A percentile compares a stretch with the other conserved stretches of the same genome.
Conservation (phyloP, 164 flowering plant genomes). For the Liquidambar formosana region DNA sequence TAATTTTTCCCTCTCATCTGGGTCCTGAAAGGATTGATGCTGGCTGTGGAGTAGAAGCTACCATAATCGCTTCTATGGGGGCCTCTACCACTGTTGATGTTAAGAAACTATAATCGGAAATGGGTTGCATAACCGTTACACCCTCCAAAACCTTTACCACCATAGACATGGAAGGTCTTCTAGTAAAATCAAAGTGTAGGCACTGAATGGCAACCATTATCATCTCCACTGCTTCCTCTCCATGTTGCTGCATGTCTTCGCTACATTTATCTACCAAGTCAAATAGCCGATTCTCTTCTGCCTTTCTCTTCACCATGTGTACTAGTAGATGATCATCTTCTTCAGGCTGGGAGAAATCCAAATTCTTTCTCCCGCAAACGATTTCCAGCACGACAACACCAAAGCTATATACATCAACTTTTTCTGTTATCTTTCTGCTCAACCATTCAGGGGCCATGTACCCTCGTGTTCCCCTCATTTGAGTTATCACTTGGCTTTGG, state of each 20-base stretch:
- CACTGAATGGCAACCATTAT: neutral
- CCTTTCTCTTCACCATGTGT: neutral
- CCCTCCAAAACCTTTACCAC: constrained; percentile 1
- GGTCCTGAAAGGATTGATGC: no score
- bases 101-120: no score
- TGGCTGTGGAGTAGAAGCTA: no score
- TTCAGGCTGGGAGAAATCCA: neutral
- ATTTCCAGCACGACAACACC: neutral
- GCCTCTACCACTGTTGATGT: no score
- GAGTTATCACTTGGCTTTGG: neutral
- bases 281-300: neutral
- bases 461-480: neutral
- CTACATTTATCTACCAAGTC: neutral
- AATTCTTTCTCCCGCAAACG: neutral
- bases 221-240: neutral
- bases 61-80: no score
- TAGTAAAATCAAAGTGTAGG: neutral
- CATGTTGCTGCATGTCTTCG: neutral
- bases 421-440: neutral
- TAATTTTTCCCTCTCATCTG: no score
- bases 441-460: neutral
- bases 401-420: neutral
- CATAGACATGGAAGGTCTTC: neutral
- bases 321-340: neutral
- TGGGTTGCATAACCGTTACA: no score